A percentile compares a stretch with the other conserved stretches of the same genome.
Evolutionary conservation across 2,329 filamentous ascomycete species (phyloP).

Genomic region (Coniella lustricola): DNA sequence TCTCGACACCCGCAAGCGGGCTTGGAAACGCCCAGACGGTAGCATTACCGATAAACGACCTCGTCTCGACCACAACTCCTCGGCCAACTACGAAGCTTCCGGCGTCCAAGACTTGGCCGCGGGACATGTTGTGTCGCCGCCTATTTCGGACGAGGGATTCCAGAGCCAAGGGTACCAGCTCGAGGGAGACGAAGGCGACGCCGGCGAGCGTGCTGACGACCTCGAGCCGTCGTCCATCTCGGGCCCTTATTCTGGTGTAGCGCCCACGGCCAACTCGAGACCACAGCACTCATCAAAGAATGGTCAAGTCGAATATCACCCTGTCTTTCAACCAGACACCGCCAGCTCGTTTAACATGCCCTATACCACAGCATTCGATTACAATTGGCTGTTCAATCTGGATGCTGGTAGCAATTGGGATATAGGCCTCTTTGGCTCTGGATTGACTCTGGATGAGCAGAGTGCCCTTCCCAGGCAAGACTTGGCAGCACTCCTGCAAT

Average conservation of each 20-base stretch:
- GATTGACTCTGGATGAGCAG: not conserved
- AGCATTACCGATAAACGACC: constrained; percentile 41
- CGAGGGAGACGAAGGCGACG: constrained; percentile 20
- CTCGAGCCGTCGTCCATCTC: not conserved
- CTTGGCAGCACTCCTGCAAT: not conserved
- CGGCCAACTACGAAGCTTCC: constrained; percentile 2
- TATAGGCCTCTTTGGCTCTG: constrained; percentile 9
- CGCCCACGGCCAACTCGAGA: not conserved
- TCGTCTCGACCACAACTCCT: not conserved
- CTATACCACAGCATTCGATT: constrained; percentile 55
- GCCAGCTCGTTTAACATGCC: constrained; percentile 60
- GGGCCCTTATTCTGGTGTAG: not conserved
- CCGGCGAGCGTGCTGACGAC: not conserved
- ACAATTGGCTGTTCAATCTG: constrained; percentile 55
- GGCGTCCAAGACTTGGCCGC: not conserved
- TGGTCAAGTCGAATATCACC: constrained; percentile 36
- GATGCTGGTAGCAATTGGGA: constrained; percentile 14
- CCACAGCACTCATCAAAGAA: constrained; percentile 20
- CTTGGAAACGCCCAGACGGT: constrained; percentile 48
- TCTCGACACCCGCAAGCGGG: constrained; percentile 47
- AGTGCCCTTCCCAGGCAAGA: not conserved
- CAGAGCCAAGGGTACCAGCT: constrained; percentile 9
- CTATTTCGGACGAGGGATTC: constrained; percentile 16
- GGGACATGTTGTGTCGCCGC: constrained; percentile 12
- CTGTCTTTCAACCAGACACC: constrained; percentile 54